A percentile compares a stretch with the other conserved stretches of the same genome.
Evolutionary conservation across 805 yeast species (phyloP).

Genomic region (Torulaspora franciscae): DNA sequence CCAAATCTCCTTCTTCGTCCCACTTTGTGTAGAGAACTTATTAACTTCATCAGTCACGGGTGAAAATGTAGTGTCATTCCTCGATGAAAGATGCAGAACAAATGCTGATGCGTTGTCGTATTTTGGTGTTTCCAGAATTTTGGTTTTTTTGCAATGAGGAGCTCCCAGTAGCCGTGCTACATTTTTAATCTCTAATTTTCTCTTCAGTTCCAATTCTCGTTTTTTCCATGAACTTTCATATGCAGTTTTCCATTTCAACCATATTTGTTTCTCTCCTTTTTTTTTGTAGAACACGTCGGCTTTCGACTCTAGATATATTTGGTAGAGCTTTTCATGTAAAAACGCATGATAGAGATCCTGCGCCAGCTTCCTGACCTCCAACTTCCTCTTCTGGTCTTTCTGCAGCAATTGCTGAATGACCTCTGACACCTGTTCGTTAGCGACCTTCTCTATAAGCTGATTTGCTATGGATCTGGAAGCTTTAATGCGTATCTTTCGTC

Average conservation of each 20-base stretch:
- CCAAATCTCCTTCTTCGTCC: slow-evolving; percentile 44
- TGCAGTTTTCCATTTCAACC: slow-evolving; percentile 34
- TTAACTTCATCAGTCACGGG: slow-evolving; percentile 30
- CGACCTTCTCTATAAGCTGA: slow-evolving; percentile 11
- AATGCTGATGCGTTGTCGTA: slow-evolving; percentile 20
- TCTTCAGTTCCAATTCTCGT: slow-evolving; percentile 36
- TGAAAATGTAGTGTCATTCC: slow-evolving; percentile 19
- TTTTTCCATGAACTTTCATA: slow-evolving; percentile 28
- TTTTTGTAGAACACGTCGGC: slow-evolving; percentile 42
- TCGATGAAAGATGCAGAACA: slow-evolving; percentile 22
- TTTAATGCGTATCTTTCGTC: slow-evolving; percentile 23
- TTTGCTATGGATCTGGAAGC: slow-evolving; percentile 14
- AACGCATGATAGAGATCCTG: slow-evolving; percentile 56
- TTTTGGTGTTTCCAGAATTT: slow-evolving; percentile 22
- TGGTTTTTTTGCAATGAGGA: slow-evolving; percentile 24
- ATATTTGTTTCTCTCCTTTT: slow-evolving; percentile 30
- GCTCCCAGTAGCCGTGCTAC: slow-evolving; percentile 38
- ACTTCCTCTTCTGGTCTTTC: slow-evolving; percentile 5
- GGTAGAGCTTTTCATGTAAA: slow-evolving; percentile 50
- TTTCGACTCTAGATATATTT: slow-evolving; percentile 39
- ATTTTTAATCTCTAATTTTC: slow-evolving; percentile 41
- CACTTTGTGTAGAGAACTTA: slow-evolving; percentile 33
- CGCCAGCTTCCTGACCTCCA: slow-evolving; percentile 38
- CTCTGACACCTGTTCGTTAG: slow-evolving; percentile 3
- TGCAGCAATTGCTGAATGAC: slow-evolving; percentile 1